Percentiles rank a stretch among this genome's conserved stretches.
These are phyloP conservation scores for Hypericum androsaemum DNA, from an alignment of 345 rosid genomes.

Conservation along the genomic window DNA sequence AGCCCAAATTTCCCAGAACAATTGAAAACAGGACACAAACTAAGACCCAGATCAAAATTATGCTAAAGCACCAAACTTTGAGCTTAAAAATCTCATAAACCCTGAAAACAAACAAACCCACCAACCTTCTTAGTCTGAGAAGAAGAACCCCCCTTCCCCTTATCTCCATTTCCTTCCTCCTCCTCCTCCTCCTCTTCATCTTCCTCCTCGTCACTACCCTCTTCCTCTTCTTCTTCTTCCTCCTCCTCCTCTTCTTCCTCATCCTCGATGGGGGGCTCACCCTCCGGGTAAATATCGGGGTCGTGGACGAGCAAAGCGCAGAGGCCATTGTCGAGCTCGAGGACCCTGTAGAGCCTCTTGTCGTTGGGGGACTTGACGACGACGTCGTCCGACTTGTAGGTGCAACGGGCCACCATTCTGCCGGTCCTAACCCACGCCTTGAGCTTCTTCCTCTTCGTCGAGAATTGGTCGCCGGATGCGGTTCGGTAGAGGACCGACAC, in stretches of 20 bases:
- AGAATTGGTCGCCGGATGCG: too few relatives aligned
- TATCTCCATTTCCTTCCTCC: conserved; percentile 7
- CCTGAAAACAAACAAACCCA: neutral
- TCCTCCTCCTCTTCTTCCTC: conserved; percentile 19
- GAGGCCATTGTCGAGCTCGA: conserved; percentile 67
- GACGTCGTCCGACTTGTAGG: conserved; percentile 35
- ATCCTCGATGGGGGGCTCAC: conserved; percentile 18
- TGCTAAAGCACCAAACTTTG: too few relatives aligned
- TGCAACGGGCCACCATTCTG: conserved; percentile 32
- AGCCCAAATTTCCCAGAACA: too few relatives aligned
- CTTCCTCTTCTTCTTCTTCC: conserved; percentile 17
- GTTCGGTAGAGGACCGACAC: too few relatives aligned
- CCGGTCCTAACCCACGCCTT: too few relatives aligned
- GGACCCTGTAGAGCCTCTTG: conserved; percentile 54
- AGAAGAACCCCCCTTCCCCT: conserved; percentile 17
- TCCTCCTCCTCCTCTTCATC: conserved; percentile 20
- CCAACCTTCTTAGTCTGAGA: conserved; percentile 71
- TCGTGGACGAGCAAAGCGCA: conserved; percentile 84
- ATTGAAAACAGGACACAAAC: too few relatives aligned
- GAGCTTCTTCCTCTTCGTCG: too few relatives aligned
- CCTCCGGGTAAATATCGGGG: conserved; percentile 70
- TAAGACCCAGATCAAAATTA: too few relatives aligned
- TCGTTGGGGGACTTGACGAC: conserved; percentile 89
- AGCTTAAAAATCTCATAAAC: too few relatives aligned
- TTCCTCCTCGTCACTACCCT: conserved; percentile 19